A percentile compares a stretch with the other conserved stretches of the same genome.
Evolutionary conservation across 257 asterid species (phyloP).

Genomic region (Solanum etuberosum): DNA sequence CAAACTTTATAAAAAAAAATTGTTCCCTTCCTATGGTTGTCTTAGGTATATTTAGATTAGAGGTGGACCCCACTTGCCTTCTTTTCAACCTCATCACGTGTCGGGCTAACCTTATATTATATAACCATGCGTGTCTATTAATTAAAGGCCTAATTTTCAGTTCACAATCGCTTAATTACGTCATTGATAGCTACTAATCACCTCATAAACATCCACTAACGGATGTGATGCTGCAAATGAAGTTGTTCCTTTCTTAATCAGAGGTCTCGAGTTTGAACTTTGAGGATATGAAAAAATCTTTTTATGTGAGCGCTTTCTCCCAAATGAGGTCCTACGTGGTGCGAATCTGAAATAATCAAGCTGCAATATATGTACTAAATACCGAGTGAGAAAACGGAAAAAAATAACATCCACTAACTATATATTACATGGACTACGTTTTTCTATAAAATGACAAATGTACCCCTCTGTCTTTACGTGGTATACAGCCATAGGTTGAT

Average conservation of each 20-base stretch:
- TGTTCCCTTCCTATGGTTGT: neutral
- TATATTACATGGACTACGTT: neutral
- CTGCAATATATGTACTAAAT: too few relatives aligned
- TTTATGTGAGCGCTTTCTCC: neutral
- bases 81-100: conserved; percentile 15
- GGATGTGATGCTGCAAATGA: neutral
- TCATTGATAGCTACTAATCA: neutral
- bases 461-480: neutral
- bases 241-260: too few relatives aligned
- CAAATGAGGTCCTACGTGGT: too few relatives aligned
- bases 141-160: conserved; percentile 15
- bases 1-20: neutral
- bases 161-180: conserved; percentile 2
- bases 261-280: too few relatives aligned
- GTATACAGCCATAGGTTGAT: neutral
- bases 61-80: conserved; percentile 14
- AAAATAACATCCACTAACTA: too few relatives aligned
- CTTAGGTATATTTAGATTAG: neutral
- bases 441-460: neutral
- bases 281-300: too few relatives aligned
- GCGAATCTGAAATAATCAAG: neutral
- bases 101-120: neutral
- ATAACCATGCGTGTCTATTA: conserved; percentile 21
- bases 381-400: neutral
- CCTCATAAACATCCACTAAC: neutral